Evolutionary conservation across 1,284 basidiomycete species (phyloP).

Genomic region (Boletus sp.): DNA sequence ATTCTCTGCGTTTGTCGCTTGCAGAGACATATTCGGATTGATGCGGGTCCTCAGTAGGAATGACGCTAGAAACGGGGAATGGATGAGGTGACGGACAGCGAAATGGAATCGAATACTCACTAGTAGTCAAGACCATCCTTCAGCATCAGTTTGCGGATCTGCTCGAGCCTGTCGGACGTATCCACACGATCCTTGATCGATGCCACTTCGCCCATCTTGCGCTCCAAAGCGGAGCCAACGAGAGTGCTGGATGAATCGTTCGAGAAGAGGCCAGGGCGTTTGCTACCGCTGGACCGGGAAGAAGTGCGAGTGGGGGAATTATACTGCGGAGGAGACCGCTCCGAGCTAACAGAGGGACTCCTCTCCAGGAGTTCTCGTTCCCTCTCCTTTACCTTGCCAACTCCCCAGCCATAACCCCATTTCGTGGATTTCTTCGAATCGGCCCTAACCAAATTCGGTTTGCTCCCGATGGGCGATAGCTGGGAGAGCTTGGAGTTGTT

Average conservation of each 20-base stretch:
- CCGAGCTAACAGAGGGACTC: slow-evolving; percentile 41
- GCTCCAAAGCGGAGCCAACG: slow-evolving; percentile 64
- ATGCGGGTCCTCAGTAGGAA: slow-evolving; percentile 88
- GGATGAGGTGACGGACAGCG: slow-evolving; percentile 5
- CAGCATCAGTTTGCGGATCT: slow-evolving; percentile 66
- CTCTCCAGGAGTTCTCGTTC: slow-evolving; percentile 43
- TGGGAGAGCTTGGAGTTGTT: slow-evolving; percentile 28
- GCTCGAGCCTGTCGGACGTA: slow-evolving; percentile 60
- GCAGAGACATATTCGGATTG: slow-evolving; percentile 84
- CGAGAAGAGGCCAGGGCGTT: slow-evolving; percentile 48
- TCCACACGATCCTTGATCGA: slow-evolving; percentile 53
- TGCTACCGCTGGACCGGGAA: slow-evolving; percentile 40
- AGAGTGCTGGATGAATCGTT: slow-evolving; percentile 69
- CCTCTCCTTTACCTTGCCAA: slow-evolving; percentile 58
- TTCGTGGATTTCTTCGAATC: slow-evolving; percentile 52
- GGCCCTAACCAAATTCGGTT: slow-evolving; percentile 44
- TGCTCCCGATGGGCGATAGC: slow-evolving; percentile 35
- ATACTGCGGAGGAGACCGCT: slow-evolving; percentile 37
- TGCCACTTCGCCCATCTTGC: slow-evolving; percentile 65
- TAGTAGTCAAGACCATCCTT: slow-evolving; percentile 83
- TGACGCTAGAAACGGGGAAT: slow-evolving; percentile 42
- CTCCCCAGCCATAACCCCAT: slow-evolving; percentile 70
- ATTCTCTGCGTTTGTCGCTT: slow-evolving; percentile 81
- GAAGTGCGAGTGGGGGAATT: slow-evolving; percentile 39
- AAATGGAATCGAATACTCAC: slow-evolving; percentile 48